Percentiles rank a stretch among this genome's conserved stretches.
These are phyloP conservation scores for Geotrichum fermentans DNA, from an alignment of 1,139 yeast species.

Conservation along the genomic window DNA sequence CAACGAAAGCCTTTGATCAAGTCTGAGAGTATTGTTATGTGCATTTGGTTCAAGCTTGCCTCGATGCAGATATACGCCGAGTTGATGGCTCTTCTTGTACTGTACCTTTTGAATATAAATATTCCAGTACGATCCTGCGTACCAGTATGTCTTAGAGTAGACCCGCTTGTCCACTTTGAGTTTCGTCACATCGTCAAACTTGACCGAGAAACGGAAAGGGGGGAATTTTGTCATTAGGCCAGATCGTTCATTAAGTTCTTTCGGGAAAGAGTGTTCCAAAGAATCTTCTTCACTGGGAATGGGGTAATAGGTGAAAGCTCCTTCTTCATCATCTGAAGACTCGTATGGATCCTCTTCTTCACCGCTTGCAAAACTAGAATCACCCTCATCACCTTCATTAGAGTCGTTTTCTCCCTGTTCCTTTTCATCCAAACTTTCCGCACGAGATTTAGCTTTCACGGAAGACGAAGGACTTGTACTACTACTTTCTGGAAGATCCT, in stretches of 20 bases:
- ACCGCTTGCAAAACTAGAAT: neutral
- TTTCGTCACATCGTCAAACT: slow-evolving; percentile 45
- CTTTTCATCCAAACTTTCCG: neutral
- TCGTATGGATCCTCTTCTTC: slow-evolving; percentile 5
- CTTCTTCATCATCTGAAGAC: slow-evolving; percentile 20
- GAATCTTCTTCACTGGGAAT: slow-evolving; percentile 27
- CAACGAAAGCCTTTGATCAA: slow-evolving; percentile 37
- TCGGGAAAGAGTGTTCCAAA: slow-evolving; percentile 5
- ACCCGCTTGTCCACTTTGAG: slow-evolving; percentile 45
- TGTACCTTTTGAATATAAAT: slow-evolving; percentile 47
- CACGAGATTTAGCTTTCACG: neutral
- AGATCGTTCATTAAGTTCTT: neutral
- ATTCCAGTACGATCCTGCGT: slow-evolving; percentile 56
- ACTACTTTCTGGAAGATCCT: neutral
- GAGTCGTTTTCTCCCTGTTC: slow-evolving; percentile 5
- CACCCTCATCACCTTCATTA: slow-evolving; percentile 2
- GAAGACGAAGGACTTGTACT: slow-evolving; percentile 11
- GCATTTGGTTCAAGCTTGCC: slow-evolving; percentile 35
- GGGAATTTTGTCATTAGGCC: slow-evolving; percentile 41
- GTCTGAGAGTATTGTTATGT: slow-evolving; percentile 37
- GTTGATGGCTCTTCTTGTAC: slow-evolving; percentile 42
- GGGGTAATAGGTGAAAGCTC: slow-evolving; percentile 21
- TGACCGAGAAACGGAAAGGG: slow-evolving; percentile 50
- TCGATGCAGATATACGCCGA: slow-evolving; percentile 52
- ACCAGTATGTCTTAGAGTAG: slow-evolving; percentile 50